Evolutionary conservation across 805 yeast genomes (phyloP), one percentile per base, ranked within the genome.

Genomic region (Lipomyces spencermartinsiae): DNA sequence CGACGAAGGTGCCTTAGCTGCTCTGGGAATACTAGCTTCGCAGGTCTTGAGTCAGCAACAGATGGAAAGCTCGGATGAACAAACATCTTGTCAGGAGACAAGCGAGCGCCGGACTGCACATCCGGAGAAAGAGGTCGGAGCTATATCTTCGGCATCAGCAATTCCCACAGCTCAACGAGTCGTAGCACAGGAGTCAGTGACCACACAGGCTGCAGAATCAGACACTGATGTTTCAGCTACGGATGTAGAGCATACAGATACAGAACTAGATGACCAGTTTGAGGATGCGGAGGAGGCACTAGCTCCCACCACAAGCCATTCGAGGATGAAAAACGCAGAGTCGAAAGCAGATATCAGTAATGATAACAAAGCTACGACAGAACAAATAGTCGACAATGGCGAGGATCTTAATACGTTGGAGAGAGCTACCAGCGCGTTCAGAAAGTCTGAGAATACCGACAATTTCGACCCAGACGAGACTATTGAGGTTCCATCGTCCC

Each of bases 11-110:
- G 82, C 83, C 79, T 69, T 86, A 59, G 83, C 82, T 57, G 84
- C 88, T 0, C 76, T 86, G 59, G 89, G 88, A 14, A 75, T 84
- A 66, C 77, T 86, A 63, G 89, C 89, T 2, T 81, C 85, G 55
- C 88, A 85, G 51, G 74, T 70, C 8, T 58, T 73, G 35, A 59
- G 65, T 29, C 74, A 73, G 37, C 67, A 64, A 16, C 62, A 60
- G n/a, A 39, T 59, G 7, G 62, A 61, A 25, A 61, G 39, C n/a
- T 35, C 60, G 2, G 43, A 59, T 14, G 54, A 49, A 46, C 31
- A n/a, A 25, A 25, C 29, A 34, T 25, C 56, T 22, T 8, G 49
- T 16, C 25, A 34, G 37, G 9, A 14, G 34, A 29, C n/a, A 14
- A 4, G 8, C 9, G 19, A 4, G 16, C 57, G 34, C 22, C 54